Conservation (phyloP, 306 rosid genomes). For the Cajanus cajan region DNA sequence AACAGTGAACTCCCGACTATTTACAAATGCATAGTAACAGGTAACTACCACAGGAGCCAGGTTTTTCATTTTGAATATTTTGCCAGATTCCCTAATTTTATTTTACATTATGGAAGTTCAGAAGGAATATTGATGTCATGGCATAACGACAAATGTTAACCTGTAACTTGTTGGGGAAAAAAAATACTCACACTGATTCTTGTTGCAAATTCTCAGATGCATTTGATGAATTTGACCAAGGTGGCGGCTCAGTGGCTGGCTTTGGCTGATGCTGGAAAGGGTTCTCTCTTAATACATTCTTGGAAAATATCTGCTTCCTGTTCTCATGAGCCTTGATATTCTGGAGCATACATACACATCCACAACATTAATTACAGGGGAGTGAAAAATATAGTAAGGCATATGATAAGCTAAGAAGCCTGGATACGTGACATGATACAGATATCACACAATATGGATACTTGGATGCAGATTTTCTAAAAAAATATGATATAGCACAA, state of each 20-base stretch:
- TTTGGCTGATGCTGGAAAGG: conserved; percentile 69
- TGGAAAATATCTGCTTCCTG: conserved; percentile 82
- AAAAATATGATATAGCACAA: too few relatives aligned
- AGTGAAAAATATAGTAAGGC: neutral
- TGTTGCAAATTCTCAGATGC: conserved; percentile 46
- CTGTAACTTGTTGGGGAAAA: neutral
- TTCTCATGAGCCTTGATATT: conserved; percentile 93
- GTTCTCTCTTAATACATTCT: conserved; percentile 61
- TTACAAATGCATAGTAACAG: neutral
- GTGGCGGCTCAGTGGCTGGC: conserved; percentile 69
- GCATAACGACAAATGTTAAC: neutral
- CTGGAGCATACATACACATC: conserved; percentile 39
- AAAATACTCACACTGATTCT: conserved; percentile 55
- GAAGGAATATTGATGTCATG: neutral
- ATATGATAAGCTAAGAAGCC: neutral
- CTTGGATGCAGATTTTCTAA: too few relatives aligned
- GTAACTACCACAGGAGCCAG: neutral
- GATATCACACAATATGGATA: too few relatives aligned
- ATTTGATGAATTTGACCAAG: conserved; percentile 71
- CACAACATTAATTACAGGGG: neutral
- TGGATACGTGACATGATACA: neutral
- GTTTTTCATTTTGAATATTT: neutral
- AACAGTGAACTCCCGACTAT: neutral
- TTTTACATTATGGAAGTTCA: neutral
- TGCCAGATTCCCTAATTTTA: neutral